Percentiles rank a stretch among this genome's conserved stretches.
phyloP scores from a whole-genome alignment of 768 basidiomycete genomes.

The Phanerochaete carnosa region DNA sequence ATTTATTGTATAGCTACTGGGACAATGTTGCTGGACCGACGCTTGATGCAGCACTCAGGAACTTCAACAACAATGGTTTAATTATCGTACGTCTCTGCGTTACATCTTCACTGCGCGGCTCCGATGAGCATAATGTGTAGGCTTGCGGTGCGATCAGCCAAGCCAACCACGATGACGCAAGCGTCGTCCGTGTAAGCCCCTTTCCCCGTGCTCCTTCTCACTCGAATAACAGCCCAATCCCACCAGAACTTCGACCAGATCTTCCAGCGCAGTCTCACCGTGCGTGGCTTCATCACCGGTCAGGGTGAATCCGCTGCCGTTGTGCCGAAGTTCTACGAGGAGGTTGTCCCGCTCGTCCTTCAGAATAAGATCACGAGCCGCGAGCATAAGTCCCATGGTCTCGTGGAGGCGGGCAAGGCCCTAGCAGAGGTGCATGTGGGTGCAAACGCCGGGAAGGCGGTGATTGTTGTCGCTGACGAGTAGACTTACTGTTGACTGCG shows the following conservation, averaged over 20 bases:
- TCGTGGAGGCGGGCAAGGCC: conserved; percentile 3
- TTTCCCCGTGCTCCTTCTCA: not conserved
- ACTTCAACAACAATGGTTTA: not conserved
- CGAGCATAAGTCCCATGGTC: conserved; percentile 3
- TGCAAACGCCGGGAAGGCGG: conserved; percentile 7
- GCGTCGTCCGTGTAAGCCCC: conserved; percentile 4
- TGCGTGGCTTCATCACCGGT: conserved; percentile 7
- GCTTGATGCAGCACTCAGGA: conserved; percentile 2
- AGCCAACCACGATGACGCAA: conserved; percentile 1
- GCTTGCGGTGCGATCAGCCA: conserved; percentile 12
- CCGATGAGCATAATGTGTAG: not conserved
- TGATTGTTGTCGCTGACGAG: conserved; percentile 9
- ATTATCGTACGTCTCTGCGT: conserved; percentile 4
- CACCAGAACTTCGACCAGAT: conserved; percentile 8
- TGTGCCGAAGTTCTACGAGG: not conserved
- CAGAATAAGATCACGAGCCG: conserved; percentile 6
- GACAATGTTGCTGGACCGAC: conserved; percentile 8
- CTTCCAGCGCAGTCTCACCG: conserved; percentile 7
- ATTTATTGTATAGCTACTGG: conserved; percentile 9
- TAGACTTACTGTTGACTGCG: not conserved
- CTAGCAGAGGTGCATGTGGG: conserved; percentile 4
- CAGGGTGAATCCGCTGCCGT: not conserved
- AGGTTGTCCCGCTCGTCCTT: conserved; percentile 4
- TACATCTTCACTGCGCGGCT: not conserved
- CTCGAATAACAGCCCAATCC: no score